Percentiles rank a stretch among this genome's conserved stretches.
phyloP scores from a whole-genome alignment of 345 rosid species.

The Rhizophora mangle region DNA sequence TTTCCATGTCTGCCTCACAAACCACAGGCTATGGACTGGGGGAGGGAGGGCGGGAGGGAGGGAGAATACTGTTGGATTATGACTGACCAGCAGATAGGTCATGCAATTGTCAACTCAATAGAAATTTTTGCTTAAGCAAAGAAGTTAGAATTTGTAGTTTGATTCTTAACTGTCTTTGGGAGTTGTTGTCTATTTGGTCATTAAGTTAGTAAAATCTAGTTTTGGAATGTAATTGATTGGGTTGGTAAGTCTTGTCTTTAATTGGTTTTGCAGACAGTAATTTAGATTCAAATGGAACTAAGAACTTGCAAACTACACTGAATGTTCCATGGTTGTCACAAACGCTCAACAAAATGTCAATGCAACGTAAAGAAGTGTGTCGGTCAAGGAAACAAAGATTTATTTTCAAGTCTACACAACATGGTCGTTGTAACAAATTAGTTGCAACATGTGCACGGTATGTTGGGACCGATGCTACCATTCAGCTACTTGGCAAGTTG shows the following conservation, averaged over 20 bases:
- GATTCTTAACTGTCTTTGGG: background rate
- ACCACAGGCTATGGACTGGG: too few relatives aligned
- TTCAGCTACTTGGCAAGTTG: constrained; percentile 46
- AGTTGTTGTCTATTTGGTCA: background rate
- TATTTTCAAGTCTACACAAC: constrained; percentile 35
- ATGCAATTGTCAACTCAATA: too few relatives aligned
- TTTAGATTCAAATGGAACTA: constrained; percentile 5
- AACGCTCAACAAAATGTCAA: constrained; percentile 14
- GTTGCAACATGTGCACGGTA: constrained; percentile 37
- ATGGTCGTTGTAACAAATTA: constrained; percentile 33
- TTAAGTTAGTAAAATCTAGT: background rate
- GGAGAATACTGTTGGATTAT: too few relatives aligned
- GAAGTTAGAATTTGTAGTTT: too few relatives aligned
- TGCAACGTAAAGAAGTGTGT: constrained; percentile 40
- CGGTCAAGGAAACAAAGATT: constrained; percentile 62
- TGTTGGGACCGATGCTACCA: constrained; percentile 49
- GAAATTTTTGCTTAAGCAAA: too few relatives aligned
- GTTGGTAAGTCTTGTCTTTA: background rate
- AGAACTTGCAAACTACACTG: constrained; percentile 18
- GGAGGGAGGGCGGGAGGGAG: too few relatives aligned
- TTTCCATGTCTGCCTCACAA: too few relatives aligned
- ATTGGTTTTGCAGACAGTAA: constrained; percentile 18
- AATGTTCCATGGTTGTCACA: constrained; percentile 40
- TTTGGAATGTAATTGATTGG: background rate
- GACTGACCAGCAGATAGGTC: too few relatives aligned